Conservation (phyloP, 2,329 filamentous ascomycete species). For the Kalmusia sp. region DNA sequence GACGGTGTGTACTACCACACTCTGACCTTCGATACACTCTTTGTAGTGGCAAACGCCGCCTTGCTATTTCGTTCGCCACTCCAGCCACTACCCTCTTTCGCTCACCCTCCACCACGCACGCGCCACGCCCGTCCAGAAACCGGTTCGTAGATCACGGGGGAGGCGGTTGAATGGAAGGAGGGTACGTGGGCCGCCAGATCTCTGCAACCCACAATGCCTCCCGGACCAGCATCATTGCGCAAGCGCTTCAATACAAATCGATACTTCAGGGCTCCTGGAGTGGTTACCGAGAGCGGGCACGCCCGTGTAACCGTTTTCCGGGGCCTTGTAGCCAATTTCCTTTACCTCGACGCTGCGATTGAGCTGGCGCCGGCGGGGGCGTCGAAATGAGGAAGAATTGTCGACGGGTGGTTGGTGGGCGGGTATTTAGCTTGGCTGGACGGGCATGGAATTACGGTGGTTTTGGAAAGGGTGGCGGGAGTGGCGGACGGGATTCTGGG, state of each 20-base stretch:
- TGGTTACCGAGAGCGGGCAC: slow-evolving; percentile 17
- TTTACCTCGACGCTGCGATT: background rate
- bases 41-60: slow-evolving; percentile 7
- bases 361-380: background rate
- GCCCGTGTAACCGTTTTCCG: slow-evolving; percentile 10
- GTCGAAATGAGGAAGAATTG: background rate
- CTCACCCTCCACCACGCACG: slow-evolving; percentile 2
- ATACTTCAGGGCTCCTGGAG: background rate
- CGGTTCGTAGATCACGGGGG: background rate
- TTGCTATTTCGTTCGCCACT: background rate
- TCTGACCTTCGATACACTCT: slow-evolving; percentile 6
- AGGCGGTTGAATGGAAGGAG: background rate
- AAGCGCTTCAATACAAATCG: too few species aligned
- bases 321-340: background rate
- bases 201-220: background rate
- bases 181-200: background rate
- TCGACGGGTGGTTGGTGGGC: background rate
- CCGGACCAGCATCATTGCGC: slow-evolving; percentile 11
- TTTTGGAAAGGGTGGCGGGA: background rate
- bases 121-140: background rate
- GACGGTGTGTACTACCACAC: slow-evolving; percentile 11
- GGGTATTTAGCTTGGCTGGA: background rate
- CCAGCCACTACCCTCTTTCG: background rate
- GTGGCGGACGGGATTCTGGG: background rate
- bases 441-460: background rate